phyloP scores from a whole-genome alignment of 495 filamentous ascomycete species.

The Penicillium lagena region DNA sequence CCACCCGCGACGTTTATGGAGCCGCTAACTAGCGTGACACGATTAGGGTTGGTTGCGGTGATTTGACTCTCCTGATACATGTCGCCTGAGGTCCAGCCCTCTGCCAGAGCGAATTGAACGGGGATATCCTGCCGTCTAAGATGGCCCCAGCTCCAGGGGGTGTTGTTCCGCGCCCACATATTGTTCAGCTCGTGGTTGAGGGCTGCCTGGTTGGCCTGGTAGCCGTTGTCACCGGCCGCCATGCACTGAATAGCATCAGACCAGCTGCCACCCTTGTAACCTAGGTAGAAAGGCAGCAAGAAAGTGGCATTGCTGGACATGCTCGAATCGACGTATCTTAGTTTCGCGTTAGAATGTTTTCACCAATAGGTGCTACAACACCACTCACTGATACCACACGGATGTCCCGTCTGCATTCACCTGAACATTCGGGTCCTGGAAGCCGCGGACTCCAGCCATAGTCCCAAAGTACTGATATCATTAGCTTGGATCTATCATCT shows the following conservation, averaged over 20 bases:
- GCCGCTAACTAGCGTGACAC: constrained; percentile 47
- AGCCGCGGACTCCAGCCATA: constrained; percentile 51
- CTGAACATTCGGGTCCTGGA: constrained; percentile 52
- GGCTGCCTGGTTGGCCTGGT: constrained; percentile 43
- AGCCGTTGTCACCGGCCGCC: constrained; percentile 44
- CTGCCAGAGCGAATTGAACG: constrained; percentile 48
- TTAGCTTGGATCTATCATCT: neutral
- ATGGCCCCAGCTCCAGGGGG: constrained; percentile 48
- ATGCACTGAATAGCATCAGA: constrained; percentile 49
- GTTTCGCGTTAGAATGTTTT: neutral
- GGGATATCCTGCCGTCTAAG: constrained; percentile 43
- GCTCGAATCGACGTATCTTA: constrained; percentile 12
- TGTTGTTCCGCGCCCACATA: constrained; percentile 47
- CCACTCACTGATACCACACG: constrained; percentile 45
- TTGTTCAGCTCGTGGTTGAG: constrained; percentile 46
- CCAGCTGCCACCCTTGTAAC: constrained; percentile 40
- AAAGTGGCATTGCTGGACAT: constrained; percentile 20
- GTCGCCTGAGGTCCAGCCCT: constrained; percentile 47
- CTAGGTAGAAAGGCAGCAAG: constrained; percentile 49
- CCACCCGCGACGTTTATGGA: constrained; percentile 46
- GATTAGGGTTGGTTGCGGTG: constrained; percentile 49
- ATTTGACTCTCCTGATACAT: constrained; percentile 54
- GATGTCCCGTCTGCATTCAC: constrained; percentile 36
- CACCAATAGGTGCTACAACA: neutral
- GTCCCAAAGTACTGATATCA: constrained; percentile 42